phyloP scores from a whole-genome alignment of 192 early-diverging fungal species.

The Linnemannia elongata region DNA sequence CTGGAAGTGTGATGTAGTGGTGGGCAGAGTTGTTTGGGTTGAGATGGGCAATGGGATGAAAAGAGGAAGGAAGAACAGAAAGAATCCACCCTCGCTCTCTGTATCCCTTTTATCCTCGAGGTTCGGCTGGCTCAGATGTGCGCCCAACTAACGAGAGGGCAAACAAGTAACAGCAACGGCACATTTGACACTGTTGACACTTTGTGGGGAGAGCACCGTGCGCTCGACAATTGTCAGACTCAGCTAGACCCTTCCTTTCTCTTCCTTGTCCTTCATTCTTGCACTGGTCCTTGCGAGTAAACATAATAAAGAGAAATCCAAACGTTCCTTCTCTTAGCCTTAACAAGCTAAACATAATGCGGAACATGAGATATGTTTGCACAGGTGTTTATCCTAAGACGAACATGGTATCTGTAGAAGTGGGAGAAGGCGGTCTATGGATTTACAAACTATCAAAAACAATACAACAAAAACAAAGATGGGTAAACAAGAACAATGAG shows the following conservation, averaged over 20 bases:
- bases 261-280: neutral
- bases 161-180: neutral
- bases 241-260: neutral
- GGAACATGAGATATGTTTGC: neutral
- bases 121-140: neutral
- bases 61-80: neutral
- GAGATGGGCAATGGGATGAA: neutral
- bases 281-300: neutral
- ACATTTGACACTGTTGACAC: neutral
- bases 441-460: neutral
- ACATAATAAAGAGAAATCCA: neutral
- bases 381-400: neutral
- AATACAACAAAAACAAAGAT: conserved; percentile 4
- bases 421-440: neutral
- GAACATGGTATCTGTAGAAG: neutral
- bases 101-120: neutral
- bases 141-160: neutral
- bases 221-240: neutral
- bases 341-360: neutral
- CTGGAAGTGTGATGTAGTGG: neutral
- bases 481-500: neutral
- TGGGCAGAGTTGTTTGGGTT: neutral
- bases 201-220: conserved; percentile 4
- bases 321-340: neutral
- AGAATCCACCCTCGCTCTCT: too few species aligned